A percentile compares a stretch with the other conserved stretches of the same genome.
These are phyloP conservation scores for Cordyceps fumosorosea DNA, from an alignment of 2,329 filamentous ascomycete genomes.

Conservation along the genomic window DNA sequence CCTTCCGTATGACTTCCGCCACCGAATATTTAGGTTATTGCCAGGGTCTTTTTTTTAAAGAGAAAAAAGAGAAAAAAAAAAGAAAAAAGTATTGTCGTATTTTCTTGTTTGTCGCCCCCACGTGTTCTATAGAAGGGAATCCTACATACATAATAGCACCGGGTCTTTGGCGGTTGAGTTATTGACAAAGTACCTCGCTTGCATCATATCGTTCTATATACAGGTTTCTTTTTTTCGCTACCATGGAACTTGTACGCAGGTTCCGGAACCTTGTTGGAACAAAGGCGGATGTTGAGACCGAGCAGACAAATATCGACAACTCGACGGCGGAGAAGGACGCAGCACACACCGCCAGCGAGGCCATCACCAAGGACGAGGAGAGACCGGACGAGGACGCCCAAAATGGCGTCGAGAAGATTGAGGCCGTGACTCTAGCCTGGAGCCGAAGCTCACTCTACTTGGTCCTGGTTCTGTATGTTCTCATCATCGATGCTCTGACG, in stretches of 20 bases:
- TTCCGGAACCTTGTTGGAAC: not conserved
- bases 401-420: not conserved
- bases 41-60: not conserved
- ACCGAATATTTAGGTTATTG: not conserved
- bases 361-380: not conserved
- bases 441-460: not conserved
- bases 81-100: too few species aligned
- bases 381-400: not conserved
- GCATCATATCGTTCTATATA: not conserved
- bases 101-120: not conserved
- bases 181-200: not conserved
- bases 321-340: not conserved
- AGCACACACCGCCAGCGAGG: not conserved
- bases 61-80: too few species aligned
- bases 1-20: not conserved
- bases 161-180: not conserved
- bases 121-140: not conserved
- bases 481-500: too few species aligned
- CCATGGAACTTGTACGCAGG: not conserved
- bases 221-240: not conserved
- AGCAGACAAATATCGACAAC: not conserved
- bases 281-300: not conserved
- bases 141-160: not conserved
- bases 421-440: conserved; percentile 3
- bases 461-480: not conserved